Evolutionary conservation across 306 rosid species (phyloP).

Genomic region (Prinsepia uniflora): DNA sequence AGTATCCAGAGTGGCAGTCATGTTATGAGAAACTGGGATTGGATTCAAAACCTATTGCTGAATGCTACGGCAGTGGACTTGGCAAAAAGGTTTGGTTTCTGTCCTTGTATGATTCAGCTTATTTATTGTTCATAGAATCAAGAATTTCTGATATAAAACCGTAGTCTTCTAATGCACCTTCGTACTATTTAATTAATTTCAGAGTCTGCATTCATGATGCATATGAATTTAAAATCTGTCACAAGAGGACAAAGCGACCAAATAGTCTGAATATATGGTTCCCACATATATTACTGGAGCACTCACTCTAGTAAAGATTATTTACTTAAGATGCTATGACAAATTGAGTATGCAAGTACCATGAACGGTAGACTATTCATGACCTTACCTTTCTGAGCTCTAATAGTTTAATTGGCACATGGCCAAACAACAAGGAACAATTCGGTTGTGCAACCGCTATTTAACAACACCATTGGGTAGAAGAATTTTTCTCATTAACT

Average conservation of each 20-base stretch:
- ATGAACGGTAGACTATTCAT: neutral
- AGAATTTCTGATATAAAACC: neutral
- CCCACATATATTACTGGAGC: neutral
- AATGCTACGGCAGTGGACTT: constrained; percentile 55
- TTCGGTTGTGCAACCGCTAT: neutral
- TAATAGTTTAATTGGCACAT: neutral
- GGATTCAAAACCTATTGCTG: constrained; percentile 49
- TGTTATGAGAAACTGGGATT: constrained; percentile 62
- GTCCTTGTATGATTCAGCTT: constrained; percentile 1
- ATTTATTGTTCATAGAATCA: neutral
- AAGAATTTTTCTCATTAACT: too few species aligned
- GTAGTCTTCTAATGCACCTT: neutral
- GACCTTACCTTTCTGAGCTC: neutral
- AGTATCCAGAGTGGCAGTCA: constrained; percentile 53
- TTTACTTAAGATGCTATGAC: neutral
- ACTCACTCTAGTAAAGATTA: neutral
- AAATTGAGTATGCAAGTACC: neutral
- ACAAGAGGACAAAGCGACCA: neutral
- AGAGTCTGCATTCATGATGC: neutral
- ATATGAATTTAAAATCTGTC: neutral
- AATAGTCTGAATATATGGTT: neutral
- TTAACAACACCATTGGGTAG: neutral
- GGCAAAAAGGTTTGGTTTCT: constrained; percentile 67
- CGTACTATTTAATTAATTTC: neutral
- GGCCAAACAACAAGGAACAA: neutral